Conservation (phyloP, 352 stramenopile genomes). For the Peronosclerospora sorghi region DNA sequence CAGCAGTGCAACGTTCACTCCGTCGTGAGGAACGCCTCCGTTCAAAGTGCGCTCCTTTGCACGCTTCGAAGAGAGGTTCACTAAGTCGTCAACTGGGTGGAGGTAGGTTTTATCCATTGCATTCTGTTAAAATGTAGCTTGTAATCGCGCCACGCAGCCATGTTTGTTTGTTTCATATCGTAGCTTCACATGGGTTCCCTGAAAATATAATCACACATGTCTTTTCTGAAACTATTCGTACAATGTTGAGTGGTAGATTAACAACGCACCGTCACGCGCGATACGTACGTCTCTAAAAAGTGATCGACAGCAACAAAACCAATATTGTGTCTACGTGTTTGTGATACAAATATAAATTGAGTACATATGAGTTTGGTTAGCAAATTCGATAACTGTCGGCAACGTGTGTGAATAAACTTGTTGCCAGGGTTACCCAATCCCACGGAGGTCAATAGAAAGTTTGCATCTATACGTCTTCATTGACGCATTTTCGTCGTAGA, state of each 20-base stretch:
- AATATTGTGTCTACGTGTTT: constrained; percentile 64
- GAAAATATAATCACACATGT: background rate
- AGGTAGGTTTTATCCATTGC: constrained; percentile 21
- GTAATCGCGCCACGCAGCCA: constrained; percentile 51
- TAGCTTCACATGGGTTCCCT: constrained; percentile 40
- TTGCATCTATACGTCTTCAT: no score
- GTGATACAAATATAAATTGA: background rate
- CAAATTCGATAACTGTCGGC: background rate
- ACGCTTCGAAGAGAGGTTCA: constrained; percentile 60
- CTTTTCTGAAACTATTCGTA: no score
- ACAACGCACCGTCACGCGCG: constrained; percentile 42
- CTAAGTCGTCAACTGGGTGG: constrained; percentile 57
- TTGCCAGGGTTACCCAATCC: constrained; percentile 78
- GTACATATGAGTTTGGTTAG: background rate
- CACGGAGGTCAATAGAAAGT: no score
- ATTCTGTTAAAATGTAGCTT: constrained; percentile 53
- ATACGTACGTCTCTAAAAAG: constrained; percentile 57
- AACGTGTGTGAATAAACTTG: constrained; percentile 74
- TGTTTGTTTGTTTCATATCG: constrained; percentile 50
- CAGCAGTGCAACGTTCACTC: constrained; percentile 68
- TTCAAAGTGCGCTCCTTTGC: constrained; percentile 63
- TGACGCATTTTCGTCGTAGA: no score
- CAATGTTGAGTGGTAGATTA: background rate
- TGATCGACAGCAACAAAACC: constrained; percentile 50
- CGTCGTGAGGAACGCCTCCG: constrained; percentile 59